A percentile compares a stretch with the other conserved stretches of the same genome.
phyloP scores from a whole-genome alignment of 2,329 filamentous ascomycete species.

The Penicillium sclerotigenum region DNA sequence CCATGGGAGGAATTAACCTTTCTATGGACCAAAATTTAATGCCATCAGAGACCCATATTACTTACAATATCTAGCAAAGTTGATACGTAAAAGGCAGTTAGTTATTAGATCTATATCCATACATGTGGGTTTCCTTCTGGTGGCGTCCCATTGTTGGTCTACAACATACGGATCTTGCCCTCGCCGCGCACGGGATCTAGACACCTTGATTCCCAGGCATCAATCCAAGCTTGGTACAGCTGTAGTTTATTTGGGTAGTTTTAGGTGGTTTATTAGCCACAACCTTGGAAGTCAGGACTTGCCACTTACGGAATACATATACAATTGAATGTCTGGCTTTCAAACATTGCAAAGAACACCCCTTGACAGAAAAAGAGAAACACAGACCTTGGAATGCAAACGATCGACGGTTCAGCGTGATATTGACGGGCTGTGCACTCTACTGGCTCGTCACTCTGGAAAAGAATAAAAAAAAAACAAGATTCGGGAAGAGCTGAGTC shows the following conservation, averaged over 20 bases:
- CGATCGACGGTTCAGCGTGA: constrained; percentile 12
- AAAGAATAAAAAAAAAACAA: constrained; percentile 15
- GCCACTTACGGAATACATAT: background rate
- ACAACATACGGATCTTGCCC: too few relatives aligned
- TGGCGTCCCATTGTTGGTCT: background rate
- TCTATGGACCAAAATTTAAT: too few relatives aligned
- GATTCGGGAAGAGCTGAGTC: constrained; percentile 17
- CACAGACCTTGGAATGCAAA: background rate
- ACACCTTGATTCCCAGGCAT: background rate
- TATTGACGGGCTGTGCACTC: constrained; percentile 9
- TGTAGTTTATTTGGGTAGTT: background rate
- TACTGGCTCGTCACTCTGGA: constrained; percentile 12
- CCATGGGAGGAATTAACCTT: background rate
- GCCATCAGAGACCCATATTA: background rate
- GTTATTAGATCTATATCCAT: too few relatives aligned
- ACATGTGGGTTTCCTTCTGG: background rate
- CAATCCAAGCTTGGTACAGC: background rate
- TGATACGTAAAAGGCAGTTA: too few relatives aligned
- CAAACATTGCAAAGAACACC: background rate
- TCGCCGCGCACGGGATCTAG: background rate
- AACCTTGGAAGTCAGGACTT: background rate
- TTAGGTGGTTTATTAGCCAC: background rate
- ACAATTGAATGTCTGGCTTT: too few relatives aligned
- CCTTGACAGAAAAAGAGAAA: background rate
- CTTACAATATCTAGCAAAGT: too few relatives aligned